phyloP scores from a whole-genome alignment of 2,329 filamentous ascomycete genomes.

The Penicillium sp. region DNA sequence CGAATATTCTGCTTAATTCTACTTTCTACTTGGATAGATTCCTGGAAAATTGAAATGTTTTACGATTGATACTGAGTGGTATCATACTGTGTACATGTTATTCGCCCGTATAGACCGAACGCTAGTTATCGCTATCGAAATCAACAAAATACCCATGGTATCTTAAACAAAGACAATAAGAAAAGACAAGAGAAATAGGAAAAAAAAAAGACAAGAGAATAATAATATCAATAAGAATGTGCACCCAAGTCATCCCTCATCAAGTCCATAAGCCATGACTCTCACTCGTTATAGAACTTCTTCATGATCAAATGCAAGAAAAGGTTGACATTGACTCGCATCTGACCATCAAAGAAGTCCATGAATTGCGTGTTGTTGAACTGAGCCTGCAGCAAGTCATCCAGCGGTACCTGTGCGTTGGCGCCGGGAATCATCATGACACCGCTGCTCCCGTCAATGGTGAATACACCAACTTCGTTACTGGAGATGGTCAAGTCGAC shows the following conservation, averaged over 20 bases:
- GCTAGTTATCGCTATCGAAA: conserved; percentile 21
- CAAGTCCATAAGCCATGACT: conserved; percentile 15
- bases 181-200: conserved; percentile 2
- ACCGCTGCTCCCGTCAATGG: conserved; percentile 78
- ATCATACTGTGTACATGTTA: conserved; percentile 21
- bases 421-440: conserved; percentile 94
- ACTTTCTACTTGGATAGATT: background rate
- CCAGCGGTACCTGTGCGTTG: conserved; percentile 76
- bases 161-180: conserved; percentile 15
- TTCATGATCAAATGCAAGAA: conserved; percentile 95
- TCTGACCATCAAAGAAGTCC: conserved; percentile 77
- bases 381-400: conserved; percentile 89
- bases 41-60: background rate
- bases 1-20: background rate
- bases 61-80: conserved; percentile 3
- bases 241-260: conserved; percentile 17
- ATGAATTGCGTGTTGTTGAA: conserved; percentile 96
- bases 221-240: conserved; percentile 18
- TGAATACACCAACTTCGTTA: conserved; percentile 89
- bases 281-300: conserved; percentile 72
- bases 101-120: conserved; percentile 14
- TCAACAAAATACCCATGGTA: conserved; percentile 20
- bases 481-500: conserved; percentile 90
- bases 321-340: conserved; percentile 91
- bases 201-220: conserved; percentile 11